A percentile compares a stretch with the other conserved stretches of the same genome.
Conservation (phyloP, 345 rosid genomes). For the Salix arbutifolia region DNA sequence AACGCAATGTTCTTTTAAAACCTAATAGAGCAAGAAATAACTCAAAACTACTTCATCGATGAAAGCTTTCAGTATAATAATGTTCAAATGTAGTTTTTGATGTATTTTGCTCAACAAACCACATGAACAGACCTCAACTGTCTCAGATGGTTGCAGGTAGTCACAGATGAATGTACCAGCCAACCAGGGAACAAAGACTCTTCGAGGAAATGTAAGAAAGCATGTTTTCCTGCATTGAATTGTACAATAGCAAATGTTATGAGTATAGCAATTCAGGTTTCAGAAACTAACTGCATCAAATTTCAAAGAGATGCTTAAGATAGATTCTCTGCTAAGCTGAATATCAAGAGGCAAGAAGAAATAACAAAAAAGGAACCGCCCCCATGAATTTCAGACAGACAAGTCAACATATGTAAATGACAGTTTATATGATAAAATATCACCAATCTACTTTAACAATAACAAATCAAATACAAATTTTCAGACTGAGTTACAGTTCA, state of each 20-base stretch:
- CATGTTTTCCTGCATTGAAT: conserved; percentile 52
- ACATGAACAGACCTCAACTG: conserved; percentile 58
- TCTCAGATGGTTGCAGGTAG: conserved; percentile 70
- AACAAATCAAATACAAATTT: neutral
- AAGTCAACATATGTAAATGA: neutral
- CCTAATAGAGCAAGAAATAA: conserved; percentile 32
- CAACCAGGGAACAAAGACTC: conserved; percentile 87
- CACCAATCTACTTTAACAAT: neutral
- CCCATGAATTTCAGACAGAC: neutral
- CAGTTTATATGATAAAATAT: too few relatives aligned
- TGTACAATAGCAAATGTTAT: neutral
- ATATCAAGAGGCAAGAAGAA: too few relatives aligned
- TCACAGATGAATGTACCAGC: conserved; percentile 58
- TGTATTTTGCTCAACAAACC: neutral
- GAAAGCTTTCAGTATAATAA: neutral
- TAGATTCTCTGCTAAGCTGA: too few relatives aligned
- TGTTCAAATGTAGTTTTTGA: neutral
- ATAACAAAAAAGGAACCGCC: too few relatives aligned
- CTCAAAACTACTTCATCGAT: neutral
- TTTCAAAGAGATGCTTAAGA: neutral
- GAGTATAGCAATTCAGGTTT: neutral
- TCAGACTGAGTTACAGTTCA: conserved; percentile 4
- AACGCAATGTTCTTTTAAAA: conserved; percentile 70
- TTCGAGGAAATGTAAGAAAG: conserved; percentile 58
- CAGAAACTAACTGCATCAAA: conserved; percentile 2